Evolutionary conservation across 305 asterid genomes (phyloP).

Genomic region (Fraxinus baroniana): DNA sequence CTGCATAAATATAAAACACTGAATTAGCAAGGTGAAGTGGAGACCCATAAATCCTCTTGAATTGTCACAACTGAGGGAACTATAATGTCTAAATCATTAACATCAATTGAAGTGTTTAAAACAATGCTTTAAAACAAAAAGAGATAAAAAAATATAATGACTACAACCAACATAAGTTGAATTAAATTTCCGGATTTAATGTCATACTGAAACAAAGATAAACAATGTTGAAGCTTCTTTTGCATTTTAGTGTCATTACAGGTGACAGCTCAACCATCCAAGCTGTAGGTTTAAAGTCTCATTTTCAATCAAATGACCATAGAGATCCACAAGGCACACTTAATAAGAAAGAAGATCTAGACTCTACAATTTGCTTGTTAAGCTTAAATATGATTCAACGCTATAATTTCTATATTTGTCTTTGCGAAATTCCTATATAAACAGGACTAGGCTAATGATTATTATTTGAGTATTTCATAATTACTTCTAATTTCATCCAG

Average conservation of each 20-base stretch:
- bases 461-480: not conserved
- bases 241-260: slow-evolving; percentile 2
- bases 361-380: not conserved
- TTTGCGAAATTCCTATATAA: not conserved
- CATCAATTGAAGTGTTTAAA: not conserved
- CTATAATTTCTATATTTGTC: not conserved
- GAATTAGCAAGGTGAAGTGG: slow-evolving; percentile 10
- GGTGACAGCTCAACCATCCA: slow-evolving; percentile 19
- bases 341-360: not conserved
- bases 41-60: slow-evolving; percentile 18
- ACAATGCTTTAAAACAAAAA: not conserved
- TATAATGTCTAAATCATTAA: not conserved
- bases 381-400: not conserved
- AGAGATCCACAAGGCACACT: slow-evolving; percentile 11
- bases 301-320: slow-evolving; percentile 3
- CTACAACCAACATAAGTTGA: not conserved
- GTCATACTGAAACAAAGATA: slow-evolving; percentile 1
- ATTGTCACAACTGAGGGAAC: slow-evolving; percentile 18
- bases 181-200: not conserved
- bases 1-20: slow-evolving; percentile 41
- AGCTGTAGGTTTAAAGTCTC: not conserved
- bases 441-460: not conserved
- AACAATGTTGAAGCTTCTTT: not conserved
- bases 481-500: not conserved
- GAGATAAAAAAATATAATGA: not conserved